These are phyloP conservation scores for Teratosphaeria epicoccoides DNA, from an alignment of 2,329 filamentous ascomycete species.

Conservation along the genomic window DNA sequence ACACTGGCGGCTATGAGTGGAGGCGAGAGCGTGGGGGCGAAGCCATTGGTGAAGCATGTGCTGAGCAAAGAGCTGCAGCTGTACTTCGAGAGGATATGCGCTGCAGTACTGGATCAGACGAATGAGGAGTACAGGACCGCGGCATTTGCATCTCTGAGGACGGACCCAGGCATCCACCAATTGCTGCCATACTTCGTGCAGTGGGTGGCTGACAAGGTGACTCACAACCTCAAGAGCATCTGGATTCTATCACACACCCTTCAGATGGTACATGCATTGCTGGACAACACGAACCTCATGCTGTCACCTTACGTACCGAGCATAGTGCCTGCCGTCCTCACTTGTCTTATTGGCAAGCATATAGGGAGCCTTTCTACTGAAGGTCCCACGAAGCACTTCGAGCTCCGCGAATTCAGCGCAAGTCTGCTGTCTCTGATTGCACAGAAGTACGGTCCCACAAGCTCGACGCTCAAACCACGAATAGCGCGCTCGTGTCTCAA, in stretches of 20 bases:
- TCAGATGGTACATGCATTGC: constrained; percentile 73
- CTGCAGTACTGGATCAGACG: constrained; percentile 75
- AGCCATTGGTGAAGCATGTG: constrained; percentile 89
- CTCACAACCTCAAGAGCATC: constrained; percentile 80
- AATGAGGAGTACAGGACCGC: constrained; percentile 80
- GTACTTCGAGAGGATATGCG: constrained; percentile 92
- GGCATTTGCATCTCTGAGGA: constrained; percentile 71
- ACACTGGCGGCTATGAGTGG: constrained; percentile 67
- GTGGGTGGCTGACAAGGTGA: constrained; percentile 92
- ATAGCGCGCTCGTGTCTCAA: constrained; percentile 90
- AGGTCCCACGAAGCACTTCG: constrained; percentile 53
- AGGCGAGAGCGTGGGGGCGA: constrained; percentile 71
- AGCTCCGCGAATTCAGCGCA: constrained; percentile 73
- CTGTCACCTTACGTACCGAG: constrained; percentile 57
- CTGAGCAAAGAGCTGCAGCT: constrained; percentile 91
- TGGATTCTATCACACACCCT: constrained; percentile 88
- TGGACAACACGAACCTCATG: constrained; percentile 73
- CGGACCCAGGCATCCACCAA: constrained; percentile 89
- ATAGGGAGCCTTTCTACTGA: constrained; percentile 49
- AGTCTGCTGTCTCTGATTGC: constrained; percentile 71
- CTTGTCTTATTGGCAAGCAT: constrained; percentile 76
- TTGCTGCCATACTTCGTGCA: constrained; percentile 93
- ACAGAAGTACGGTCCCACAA: constrained; percentile 68
- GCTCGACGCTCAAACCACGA: constrained; percentile 72
- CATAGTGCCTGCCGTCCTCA: constrained; percentile 78